Base-by-base conservation (phyloP, 176 grass and related monocot genomes). In the Echinochloa phyllopogon region DNA sequence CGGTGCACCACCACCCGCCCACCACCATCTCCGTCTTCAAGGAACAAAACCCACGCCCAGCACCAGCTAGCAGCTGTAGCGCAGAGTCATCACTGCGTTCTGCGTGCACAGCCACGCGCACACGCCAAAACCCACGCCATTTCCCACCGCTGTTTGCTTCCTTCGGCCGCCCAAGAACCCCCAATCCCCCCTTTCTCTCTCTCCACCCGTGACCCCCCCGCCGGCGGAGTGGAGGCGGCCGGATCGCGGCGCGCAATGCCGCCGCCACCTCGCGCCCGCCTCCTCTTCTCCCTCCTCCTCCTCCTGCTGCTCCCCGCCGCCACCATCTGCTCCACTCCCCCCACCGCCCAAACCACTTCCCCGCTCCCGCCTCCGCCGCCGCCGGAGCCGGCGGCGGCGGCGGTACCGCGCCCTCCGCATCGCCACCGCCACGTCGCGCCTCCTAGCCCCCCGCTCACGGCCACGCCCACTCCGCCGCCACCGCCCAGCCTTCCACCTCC, bases 401-500 rank as follows among this genome's bases (percentile, higher is more conserved):
- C 64, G n/a, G 4, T 73, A 0, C 67, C 68, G 3, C 58, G 4
- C 1, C 72, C 74, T 39, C 86, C 58, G 20, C 87, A 48, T 21
- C 75, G 58, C 67, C 81, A 66, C 81, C 87, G 25, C 58, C 75
- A 20, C 75, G 4, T 68, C 37, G 9, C 24, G 25, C 25, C 85
- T 23, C 23, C 36, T 14, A 33, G 4, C 33, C 0, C 78, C 4
- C 15, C 69, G 0, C 38, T 50, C 8, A 79, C 77, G 17, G 25
- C 72, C 1, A 25, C 29, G 17, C 42, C 72, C 1, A 25, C 72
- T 1, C 29, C 72, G 11, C 41, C 45, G 12, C 57, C 20, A 0
- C 39, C 39, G 1, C 47, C 47, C 47, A 41, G 38, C 33, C 23
- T 15, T 14, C 18, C 40, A 0, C 17, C 81, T 4, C 20, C 81